Percentiles rank a stretch among this genome's conserved stretches.
phyloP scores from a whole-genome alignment of 225 moss, liverwort and hornwort genomes.

The Polytrichum commune region DNA sequence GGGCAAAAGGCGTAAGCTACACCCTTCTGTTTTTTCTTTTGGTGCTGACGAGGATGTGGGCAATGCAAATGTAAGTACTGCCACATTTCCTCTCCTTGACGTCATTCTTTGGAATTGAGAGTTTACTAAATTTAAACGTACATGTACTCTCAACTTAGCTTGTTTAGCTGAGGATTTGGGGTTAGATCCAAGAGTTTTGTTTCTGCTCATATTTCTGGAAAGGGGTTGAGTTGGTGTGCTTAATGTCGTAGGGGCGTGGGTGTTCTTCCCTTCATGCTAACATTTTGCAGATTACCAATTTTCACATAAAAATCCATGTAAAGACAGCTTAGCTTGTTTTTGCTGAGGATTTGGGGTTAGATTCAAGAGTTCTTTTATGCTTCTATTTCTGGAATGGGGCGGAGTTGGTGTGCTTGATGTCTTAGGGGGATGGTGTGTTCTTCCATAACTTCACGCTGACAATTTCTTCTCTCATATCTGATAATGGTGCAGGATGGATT shows the following conservation, averaged over 20 bases:
- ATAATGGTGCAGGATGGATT: constrained; percentile 18
- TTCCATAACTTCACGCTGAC: not conserved
- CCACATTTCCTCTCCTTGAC: constrained; percentile 1
- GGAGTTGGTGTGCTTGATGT: too few relatives aligned
- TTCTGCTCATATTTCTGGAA: not conserved
- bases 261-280: not conserved
- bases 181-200: too few relatives aligned
- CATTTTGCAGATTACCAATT: not conserved
- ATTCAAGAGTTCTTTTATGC: not conserved
- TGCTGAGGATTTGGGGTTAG: too few relatives aligned
- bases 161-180: too few relatives aligned
- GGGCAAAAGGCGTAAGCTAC: constrained; percentile 88
- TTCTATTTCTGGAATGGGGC: not conserved
- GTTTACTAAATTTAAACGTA: too few relatives aligned
- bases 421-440: too few relatives aligned
- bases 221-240: too few relatives aligned
- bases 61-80: constrained; percentile 17
- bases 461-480: not conserved
- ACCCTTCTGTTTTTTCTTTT: constrained; percentile 32
- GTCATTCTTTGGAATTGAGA: not conserved
- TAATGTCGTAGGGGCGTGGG: too few relatives aligned
- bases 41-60: constrained; percentile 8
- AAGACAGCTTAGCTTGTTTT: too few relatives aligned
- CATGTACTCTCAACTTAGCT: too few relatives aligned
- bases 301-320: too few relatives aligned